Conservation (phyloP, 2,329 filamentous ascomycete genomes). For the Xylaria sp. region DNA sequence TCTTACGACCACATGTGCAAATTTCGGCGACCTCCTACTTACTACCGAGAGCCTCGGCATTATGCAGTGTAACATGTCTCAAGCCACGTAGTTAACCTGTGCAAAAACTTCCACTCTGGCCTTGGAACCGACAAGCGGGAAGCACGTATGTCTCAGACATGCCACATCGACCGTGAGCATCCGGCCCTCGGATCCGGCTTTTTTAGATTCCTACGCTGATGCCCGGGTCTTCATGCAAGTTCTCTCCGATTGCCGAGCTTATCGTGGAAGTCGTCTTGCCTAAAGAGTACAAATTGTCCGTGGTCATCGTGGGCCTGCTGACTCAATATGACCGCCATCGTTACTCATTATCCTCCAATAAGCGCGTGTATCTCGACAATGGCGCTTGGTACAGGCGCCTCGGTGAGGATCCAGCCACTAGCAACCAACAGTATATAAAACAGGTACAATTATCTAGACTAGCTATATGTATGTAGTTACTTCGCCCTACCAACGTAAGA, state of each 20-base stretch:
- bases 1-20: constrained; percentile 37
- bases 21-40: constrained; percentile 26
- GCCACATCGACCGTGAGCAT: constrained; percentile 34
- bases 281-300: not conserved
- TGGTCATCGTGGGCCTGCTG: constrained; percentile 4
- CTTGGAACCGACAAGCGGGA: constrained; percentile 19
- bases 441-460: not conserved
- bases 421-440: not conserved
- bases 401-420: constrained; percentile 9
- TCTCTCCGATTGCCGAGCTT: not conserved
- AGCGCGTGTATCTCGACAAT: constrained; percentile 37
- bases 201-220: not conserved
- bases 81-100: constrained; percentile 10
- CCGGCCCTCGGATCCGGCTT: constrained; percentile 1
- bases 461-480: not conserved
- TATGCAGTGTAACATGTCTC: constrained; percentile 22
- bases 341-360: constrained; percentile 38
- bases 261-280: not conserved
- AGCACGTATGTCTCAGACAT: constrained; percentile 45
- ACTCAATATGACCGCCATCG: constrained; percentile 24
- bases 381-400: constrained; percentile 37
- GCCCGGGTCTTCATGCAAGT: not conserved
- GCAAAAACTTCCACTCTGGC: constrained; percentile 20
- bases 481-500: not conserved
- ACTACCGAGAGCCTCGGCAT: constrained; percentile 15